Evolutionary conservation across 108 stramenopile genomes (phyloP), one percentile per base, ranked within the genome.

Genomic region (Conticribra weissflogii): DNA sequence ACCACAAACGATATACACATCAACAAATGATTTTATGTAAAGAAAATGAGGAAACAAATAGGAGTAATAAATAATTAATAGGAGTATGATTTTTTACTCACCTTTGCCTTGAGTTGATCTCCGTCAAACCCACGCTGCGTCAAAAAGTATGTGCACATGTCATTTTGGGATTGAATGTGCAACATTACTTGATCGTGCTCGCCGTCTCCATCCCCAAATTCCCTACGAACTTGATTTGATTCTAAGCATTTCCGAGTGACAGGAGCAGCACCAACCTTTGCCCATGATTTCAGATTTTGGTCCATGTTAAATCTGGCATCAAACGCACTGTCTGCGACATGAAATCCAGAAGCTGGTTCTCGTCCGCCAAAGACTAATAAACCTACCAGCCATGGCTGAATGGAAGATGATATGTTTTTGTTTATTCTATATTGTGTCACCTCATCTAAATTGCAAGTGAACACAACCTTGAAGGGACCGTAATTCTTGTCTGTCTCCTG

Each of bases 241-340:
- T 41, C 36, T 17, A 68, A 29, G 67, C 67, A 68, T 17, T 31
- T 17, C n/a, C 67, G 17, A n/a, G 47, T 59, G 28, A 57, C 46
- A 17, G 57, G 67, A 21, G 57, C 67, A 7, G 67, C 57, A 2
- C 67, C 67, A 21, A 59, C 67, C 57, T 68, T 58, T 22, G 34
- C 54, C 67, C 36, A 68, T 1, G 23, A 51, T 46, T 57, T 45
- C 12, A n/a, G 28, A 28, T 44, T 31, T 23, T 0, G 41, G 1
- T 68, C 54, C 36, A 24, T 69, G 4, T 45, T 50, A 33, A 69
- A 69, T 49, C 45, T 58, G 18, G 32, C 2, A 2, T 34, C 27
- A 34, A 69, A 69, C 23, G 68, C 68, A 8, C 25, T 46, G 30
- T 32, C 30, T 2, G 18, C 21, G 15, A 69, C 46, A 30, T 45